A percentile compares a stretch with the other conserved stretches of the same genome.
These are phyloP conservation scores for Fraxinus excelsior DNA, from an alignment of 257 asterid species.

Conservation along the genomic window DNA sequence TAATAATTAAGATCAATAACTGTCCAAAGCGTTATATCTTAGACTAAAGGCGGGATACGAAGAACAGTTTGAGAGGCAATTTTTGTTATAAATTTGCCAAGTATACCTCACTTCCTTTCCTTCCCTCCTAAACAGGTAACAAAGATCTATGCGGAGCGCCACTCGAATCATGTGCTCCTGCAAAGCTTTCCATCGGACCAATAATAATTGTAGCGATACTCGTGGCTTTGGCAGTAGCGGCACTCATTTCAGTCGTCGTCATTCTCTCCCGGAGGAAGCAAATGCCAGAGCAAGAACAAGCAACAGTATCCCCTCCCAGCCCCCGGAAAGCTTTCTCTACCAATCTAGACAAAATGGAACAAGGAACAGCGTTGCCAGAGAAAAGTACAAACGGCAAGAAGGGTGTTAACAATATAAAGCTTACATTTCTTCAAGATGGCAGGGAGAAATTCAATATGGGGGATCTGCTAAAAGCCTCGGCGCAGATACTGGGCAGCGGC, in stretches of 20 bases:
- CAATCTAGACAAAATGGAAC: conserved; percentile 47
- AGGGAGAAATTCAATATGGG: conserved; percentile 62
- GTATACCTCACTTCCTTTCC: background rate
- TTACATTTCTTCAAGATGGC: conserved; percentile 65
- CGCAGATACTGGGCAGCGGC: conserved; percentile 83
- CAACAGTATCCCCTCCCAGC: background rate
- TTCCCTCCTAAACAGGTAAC: conserved; percentile 49
- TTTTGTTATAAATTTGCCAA: background rate
- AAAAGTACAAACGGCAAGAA: conserved; percentile 13
- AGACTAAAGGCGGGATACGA: background rate
- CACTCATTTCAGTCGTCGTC: conserved; percentile 42
- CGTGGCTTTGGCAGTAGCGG: conserved; percentile 42
- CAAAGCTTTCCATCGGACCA: conserved; percentile 33
- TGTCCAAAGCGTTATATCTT: background rate
- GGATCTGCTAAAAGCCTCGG: conserved; percentile 80
- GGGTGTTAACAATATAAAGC: conserved; percentile 40
- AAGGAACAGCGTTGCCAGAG: conserved; percentile 34
- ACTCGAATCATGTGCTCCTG: conserved; percentile 41
- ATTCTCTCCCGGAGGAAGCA: conserved; percentile 42
- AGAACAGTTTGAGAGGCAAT: background rate
- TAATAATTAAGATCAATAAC: background rate
- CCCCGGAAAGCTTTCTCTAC: conserved; percentile 11
- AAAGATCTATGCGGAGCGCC: conserved; percentile 73
- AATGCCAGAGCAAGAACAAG: conserved; percentile 17
- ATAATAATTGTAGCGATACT: conserved; percentile 37